Evolutionary conservation across 2,329 filamentous ascomycete species (phyloP), one percentile per base, ranked within the genome.

Genomic region (Hymenoscyphus infarciens): DNA sequence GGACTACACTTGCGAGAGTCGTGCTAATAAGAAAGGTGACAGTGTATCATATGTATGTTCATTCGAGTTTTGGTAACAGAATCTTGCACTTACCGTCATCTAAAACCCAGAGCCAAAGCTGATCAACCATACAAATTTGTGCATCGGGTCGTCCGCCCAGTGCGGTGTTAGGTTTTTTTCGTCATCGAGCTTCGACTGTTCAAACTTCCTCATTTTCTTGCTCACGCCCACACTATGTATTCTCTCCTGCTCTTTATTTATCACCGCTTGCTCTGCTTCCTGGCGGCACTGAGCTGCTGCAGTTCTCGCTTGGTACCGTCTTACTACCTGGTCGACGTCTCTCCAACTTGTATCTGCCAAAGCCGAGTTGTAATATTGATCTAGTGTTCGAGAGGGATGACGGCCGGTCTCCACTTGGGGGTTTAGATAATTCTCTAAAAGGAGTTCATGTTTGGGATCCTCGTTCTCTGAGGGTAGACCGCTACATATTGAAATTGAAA

Each of bases 41-140:
- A n/a, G n/a, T n/a, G n/a, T n/a, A n/a, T n/a, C n/a, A n/a, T n/a
- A n/a, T n/a, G n/a, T n/a, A n/a, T n/a, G n/a, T n/a, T n/a, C n/a
- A n/a, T n/a, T n/a, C n/a, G n/a, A n/a, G n/a, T n/a, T n/a, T n/a
- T n/a, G n/a, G n/a, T n/a, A n/a, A n/a, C n/a, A n/a, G n/a, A n/a
- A n/a, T n/a, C n/a, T n/a, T n/a, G n/a, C n/a, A n/a, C 56, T 31
- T 58, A 25, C 56, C 38, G 7, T 58, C 56, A 45, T 58, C 38
- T 45, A 58, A 5, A 13, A 58, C 38, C 56, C 56, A 58, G 3
- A 58, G 56, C 56, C 56, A 58, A 16, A 57, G 56, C 29, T 58
- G 56, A 45, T 58, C 56, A 42, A 58, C 56, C 56, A 58, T 58
- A 16, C 52, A 27, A 15, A 55, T 55, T 16, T 55, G 52, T 7